A percentile compares a stretch with the other conserved stretches of the same genome.
These are phyloP conservation scores for Agaricales sp. DNA, from an alignment of 1,284 basidiomycete genomes.

Conservation along the genomic window DNA sequence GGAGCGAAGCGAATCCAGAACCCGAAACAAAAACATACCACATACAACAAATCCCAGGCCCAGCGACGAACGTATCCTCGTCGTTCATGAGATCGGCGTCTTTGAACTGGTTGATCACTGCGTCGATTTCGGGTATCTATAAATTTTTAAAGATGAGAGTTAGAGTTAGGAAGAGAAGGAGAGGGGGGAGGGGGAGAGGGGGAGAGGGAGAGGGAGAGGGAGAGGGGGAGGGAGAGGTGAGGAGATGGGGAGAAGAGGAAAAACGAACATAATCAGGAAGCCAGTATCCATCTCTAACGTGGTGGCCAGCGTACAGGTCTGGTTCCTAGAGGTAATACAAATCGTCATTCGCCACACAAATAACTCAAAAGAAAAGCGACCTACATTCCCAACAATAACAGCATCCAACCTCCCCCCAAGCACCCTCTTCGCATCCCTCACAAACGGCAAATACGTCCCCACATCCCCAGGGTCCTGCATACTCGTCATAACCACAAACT, in stretches of 20 bases:
- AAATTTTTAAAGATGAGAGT: too few species aligned
- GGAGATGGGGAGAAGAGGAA: neutral
- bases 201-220: too few species aligned
- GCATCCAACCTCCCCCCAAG: conserved; percentile 17
- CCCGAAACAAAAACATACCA: conserved; percentile 15
- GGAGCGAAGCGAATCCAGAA: too few species aligned
- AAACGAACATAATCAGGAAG: neutral
- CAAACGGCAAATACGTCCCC: conserved; percentile 16
- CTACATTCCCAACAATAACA: conserved; percentile 24
- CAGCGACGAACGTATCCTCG: conserved; percentile 16
- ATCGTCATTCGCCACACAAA: neutral
- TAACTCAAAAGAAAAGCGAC: conserved; percentile 4
- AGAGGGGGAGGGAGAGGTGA: neutral
- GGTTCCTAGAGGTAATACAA: conserved; percentile 17
- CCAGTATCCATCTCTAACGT: conserved; percentile 15
- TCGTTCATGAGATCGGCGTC: conserved; percentile 13
- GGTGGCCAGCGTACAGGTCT: conserved; percentile 22
- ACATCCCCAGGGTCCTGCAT: conserved; percentile 20
- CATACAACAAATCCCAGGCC: conserved; percentile 24
- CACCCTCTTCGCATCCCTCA: conserved; percentile 17
- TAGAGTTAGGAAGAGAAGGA: neutral
- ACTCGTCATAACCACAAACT: conserved; percentile 23
- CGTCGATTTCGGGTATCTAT: conserved; percentile 22
- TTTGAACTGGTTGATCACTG: conserved; percentile 15
- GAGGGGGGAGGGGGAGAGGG: too few species aligned